Evolutionary conservation across 768 basidiomycete genomes (phyloP).

Genomic region (Dacryopinax spathularia): DNA sequence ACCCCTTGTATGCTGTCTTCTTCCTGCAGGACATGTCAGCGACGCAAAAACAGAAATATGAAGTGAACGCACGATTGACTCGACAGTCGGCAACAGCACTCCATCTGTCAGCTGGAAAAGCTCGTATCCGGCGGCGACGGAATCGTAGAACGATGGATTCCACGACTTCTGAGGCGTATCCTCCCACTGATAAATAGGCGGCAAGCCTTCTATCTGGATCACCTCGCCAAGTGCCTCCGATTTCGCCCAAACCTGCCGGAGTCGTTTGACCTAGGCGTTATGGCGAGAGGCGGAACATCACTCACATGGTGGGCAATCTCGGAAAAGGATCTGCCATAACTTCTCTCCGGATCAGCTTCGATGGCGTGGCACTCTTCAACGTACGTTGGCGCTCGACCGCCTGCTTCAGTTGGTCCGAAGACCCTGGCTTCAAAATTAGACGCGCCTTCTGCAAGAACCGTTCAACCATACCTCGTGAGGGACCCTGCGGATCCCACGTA

Average conservation of each 20-base stretch:
- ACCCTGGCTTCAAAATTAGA: neutral
- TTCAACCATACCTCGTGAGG: neutral
- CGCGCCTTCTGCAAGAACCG: neutral
- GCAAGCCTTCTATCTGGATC: neutral
- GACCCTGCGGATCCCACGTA: neutral
- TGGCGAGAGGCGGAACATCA: neutral
- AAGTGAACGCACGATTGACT: neutral
- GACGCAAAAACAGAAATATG: neutral
- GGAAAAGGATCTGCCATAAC: neutral
- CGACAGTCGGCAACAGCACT: neutral
- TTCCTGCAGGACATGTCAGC: neutral
- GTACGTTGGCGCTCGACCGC: neutral
- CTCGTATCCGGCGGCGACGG: neutral
- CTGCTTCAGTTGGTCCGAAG: neutral
- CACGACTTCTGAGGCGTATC: neutral
- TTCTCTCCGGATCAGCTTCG: neutral
- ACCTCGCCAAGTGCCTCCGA: neutral
- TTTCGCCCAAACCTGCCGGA: neutral
- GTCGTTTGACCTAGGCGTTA: neutral
- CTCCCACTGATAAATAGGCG: neutral
- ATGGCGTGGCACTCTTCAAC: neutral
- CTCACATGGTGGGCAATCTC: neutral
- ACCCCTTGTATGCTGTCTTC: neutral
- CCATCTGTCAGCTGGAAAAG: neutral
- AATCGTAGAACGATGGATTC: neutral